Percentiles rank a stretch among this genome's conserved stretches.
These are phyloP conservation scores for Postia placenta DNA, from an alignment of 768 basidiomycete genomes.

Conservation along the genomic window DNA sequence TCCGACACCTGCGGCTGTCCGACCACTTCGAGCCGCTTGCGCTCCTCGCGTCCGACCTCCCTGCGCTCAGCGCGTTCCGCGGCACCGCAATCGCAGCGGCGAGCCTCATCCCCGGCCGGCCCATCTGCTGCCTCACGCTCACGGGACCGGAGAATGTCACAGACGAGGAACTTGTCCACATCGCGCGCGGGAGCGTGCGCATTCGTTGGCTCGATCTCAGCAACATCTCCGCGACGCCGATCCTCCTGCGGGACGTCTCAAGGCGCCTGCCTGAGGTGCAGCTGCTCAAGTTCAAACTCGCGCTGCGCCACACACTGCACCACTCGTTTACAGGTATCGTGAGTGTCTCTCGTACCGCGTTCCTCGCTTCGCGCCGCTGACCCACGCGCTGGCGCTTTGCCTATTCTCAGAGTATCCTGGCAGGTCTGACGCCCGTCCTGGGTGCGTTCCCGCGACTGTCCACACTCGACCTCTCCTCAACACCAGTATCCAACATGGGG, in stretches of 20 bases:
- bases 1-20: conserved; percentile 39
- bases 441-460: conserved; percentile 42
- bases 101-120: conserved; percentile 52
- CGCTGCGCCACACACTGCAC: conserved; percentile 60
- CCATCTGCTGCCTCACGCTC: conserved; percentile 50
- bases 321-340: conserved; percentile 61
- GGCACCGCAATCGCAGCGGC: conserved; percentile 57
- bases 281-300: conserved; percentile 48
- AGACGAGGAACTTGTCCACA: conserved; percentile 41
- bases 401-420: conserved; percentile 42
- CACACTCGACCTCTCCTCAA: conserved; percentile 57
- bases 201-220: conserved; percentile 54
- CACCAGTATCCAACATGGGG: conserved; percentile 37
- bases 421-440: conserved; percentile 54
- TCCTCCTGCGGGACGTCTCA: conserved; percentile 50
- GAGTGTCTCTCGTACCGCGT: conserved; percentile 25
- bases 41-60: conserved; percentile 39
- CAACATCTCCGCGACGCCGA: conserved; percentile 51
- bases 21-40: conserved; percentile 36
- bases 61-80: conserved; percentile 48
- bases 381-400: conserved; percentile 3
- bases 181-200: conserved; percentile 42
- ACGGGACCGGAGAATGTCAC: conserved; percentile 52
- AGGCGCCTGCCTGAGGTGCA: conserved; percentile 44
- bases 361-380: not conserved